These are phyloP conservation scores for Emericellopsis cladophorae DNA, from an alignment of 2,329 filamentous ascomycete genomes.

Conservation along the genomic window DNA sequence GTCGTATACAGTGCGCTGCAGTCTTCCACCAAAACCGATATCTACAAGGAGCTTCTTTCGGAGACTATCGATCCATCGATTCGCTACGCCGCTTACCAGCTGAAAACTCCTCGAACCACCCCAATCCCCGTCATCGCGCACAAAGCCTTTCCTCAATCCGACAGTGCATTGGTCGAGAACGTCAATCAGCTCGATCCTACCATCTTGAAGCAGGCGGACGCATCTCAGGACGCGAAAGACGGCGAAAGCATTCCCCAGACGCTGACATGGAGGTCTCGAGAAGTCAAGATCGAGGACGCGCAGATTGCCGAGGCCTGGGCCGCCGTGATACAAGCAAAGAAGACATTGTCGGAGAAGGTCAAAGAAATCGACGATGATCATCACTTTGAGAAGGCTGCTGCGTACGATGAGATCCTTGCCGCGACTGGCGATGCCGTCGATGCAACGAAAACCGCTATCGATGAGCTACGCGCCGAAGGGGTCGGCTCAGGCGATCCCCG, in stretches of 20 bases:
- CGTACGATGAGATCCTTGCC: slow-evolving; percentile 83
- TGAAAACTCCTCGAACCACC: slow-evolving; percentile 74
- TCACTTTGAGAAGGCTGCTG: slow-evolving; percentile 61
- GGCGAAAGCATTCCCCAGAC: slow-evolving; percentile 52
- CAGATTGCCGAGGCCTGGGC: slow-evolving; percentile 78
- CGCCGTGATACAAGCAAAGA: slow-evolving; percentile 45
- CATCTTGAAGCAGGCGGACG: slow-evolving; percentile 40
- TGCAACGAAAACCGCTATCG: slow-evolving; percentile 83
- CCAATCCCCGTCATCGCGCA: slow-evolving; percentile 69
- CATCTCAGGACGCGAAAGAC: slow-evolving; percentile 10
- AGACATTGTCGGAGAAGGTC: slow-evolving; percentile 33
- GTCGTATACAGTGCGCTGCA: slow-evolving; percentile 74
- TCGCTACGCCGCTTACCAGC: slow-evolving; percentile 86
- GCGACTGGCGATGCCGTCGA: slow-evolving; percentile 90
- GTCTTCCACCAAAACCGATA: slow-evolving; percentile 47
- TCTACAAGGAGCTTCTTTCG: slow-evolving; percentile 75
- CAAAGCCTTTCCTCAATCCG: slow-evolving; percentile 60
- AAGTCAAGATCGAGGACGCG: slow-evolving; percentile 84
- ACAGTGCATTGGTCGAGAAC: slow-evolving; percentile 47
- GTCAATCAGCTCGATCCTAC: slow-evolving; percentile 60
- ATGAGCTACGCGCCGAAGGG: slow-evolving; percentile 75
- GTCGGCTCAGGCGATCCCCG: slow-evolving; percentile 71
- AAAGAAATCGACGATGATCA: slow-evolving; percentile 26
- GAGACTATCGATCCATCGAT: slow-evolving; percentile 87
- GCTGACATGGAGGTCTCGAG: slow-evolving; percentile 74